These are phyloP conservation scores for Dorcoceras hygrometricum DNA, from an alignment of 257 asterid species.

Conservation along the genomic window DNA sequence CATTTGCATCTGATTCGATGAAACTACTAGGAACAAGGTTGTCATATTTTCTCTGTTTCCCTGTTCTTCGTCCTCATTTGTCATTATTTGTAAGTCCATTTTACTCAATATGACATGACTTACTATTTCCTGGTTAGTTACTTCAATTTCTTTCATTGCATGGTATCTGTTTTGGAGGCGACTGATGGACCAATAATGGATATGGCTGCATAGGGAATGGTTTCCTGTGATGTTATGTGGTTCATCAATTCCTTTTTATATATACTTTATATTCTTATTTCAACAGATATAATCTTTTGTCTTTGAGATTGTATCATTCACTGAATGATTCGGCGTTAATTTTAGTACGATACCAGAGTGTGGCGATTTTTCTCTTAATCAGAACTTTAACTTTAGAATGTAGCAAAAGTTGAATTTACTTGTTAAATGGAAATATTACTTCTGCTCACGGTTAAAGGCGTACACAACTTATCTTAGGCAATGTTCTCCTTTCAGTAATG, in stretches of 20 bases:
- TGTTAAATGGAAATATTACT: neutral
- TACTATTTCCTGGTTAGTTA: neutral
- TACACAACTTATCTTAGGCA: neutral
- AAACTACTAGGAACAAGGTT: constrained; percentile 84
- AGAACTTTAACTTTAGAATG: constrained; percentile 8
- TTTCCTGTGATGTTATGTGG: neutral
- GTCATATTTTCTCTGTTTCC: constrained; percentile 5
- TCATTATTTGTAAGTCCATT: neutral
- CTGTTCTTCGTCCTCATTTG: neutral
- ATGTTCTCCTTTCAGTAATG: constrained; percentile 1
- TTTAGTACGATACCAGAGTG: neutral
- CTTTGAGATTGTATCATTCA: neutral
- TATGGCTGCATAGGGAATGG: neutral
- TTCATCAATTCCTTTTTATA: neutral
- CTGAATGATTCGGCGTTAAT: neutral
- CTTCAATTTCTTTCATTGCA: neutral
- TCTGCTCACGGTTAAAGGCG: constrained; percentile 6
- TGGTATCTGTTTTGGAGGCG: constrained; percentile 7
- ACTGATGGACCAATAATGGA: constrained; percentile 2
- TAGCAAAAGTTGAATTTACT: neutral
- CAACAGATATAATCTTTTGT: neutral
- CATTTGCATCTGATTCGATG: constrained; percentile 73
- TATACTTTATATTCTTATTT: too few relatives aligned
- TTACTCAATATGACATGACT: neutral
- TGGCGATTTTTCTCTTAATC: neutral